Conservation (phyloP, 2,329 filamentous ascomycete genomes). For the Emmonsiellopsis sp. region DNA sequence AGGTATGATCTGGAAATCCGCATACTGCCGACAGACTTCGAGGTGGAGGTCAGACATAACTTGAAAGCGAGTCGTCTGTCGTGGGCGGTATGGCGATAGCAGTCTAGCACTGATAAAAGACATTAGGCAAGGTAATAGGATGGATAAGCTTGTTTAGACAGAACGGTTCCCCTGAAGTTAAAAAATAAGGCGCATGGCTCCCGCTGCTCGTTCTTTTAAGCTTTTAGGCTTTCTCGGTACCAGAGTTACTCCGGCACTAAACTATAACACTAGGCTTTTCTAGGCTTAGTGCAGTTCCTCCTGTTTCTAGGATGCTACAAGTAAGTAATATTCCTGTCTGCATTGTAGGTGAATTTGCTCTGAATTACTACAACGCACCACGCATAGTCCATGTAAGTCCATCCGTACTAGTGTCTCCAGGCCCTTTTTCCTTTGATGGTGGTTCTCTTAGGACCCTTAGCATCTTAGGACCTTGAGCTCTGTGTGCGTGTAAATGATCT, state of each 20-base stretch:
- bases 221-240: too few relatives aligned
- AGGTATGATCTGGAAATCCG: slow-evolving; percentile 14
- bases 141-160: too few relatives aligned
- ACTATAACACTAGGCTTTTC: too few relatives aligned
- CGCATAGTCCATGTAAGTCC: slow-evolving; percentile 7
- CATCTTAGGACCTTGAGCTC: slow-evolving; percentile 9
- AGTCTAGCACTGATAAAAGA: neutral
- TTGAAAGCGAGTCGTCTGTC: slow-evolving; percentile 12
- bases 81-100: neutral
- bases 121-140: too few relatives aligned
- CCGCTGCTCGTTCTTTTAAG: too few relatives aligned
- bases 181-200: too few relatives aligned
- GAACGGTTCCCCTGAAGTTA: too few relatives aligned
- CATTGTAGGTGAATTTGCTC: slow-evolving; percentile 9
- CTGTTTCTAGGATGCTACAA: slow-evolving; percentile 23
- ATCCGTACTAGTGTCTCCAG: neutral
- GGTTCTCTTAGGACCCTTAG: neutral
- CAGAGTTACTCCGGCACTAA: too few relatives aligned
- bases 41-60: slow-evolving; percentile 22
- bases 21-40: slow-evolving; percentile 18
- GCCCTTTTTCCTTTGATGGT: neutral
- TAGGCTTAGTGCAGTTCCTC: too few relatives aligned
- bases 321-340: slow-evolving; percentile 4
- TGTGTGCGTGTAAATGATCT: slow-evolving; percentile 6
- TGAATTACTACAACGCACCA: slow-evolving; percentile 10